Evolutionary conservation across 164 flowering plant species (phyloP), one percentile per base, ranked within the genome.

Genomic region (Nymphaea colorata): DNA sequence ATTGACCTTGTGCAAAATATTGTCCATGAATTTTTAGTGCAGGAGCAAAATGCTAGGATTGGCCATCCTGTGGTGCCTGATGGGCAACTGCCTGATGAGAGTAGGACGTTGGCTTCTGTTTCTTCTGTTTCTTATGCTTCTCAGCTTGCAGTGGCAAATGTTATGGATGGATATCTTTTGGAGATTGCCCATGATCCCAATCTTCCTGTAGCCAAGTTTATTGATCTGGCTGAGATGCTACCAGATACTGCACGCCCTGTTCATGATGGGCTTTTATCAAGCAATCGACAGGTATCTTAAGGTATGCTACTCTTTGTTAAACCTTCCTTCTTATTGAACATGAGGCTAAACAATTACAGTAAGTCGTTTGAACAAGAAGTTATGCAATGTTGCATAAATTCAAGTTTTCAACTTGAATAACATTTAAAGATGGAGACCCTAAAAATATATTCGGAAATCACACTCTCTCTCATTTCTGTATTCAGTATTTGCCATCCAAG

Each of bases 241-340:
- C 80, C 94, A 4, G 72, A 79, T 17, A 78, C 78, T 68, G 65
- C 88, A 17, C 72, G 96, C 7, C 88, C 90, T 41, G 69, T 82
- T 60, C 96, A 90, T 80, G 99, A 94, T 72, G 87, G 84, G 15
- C 79, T 94, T n/a, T 43, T 94, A 94, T 73, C 84, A 87, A 42
- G 98, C 98, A 65, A 84, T 94, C 61, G 99, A 94, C 81, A 88
- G 76, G 77, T 91, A 79, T 73, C 87, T 94, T 64, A 90, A 90
- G 90, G 99, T 91, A n/a, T n/a, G 75, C 51, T 45, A 4, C 4
- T 45, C 8, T 4, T 45, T 45, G 8, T 8, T 8, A 45, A 45
- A 45, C 4, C 51, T 45, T 45, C 5, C 51, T n/a, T n/a, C n/a
- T n/a, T n/a, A n/a, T n/a, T n/a, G n/a, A n/a, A n/a, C n/a, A n/a